These are phyloP conservation scores for Starmerella gropengiesseri DNA, from an alignment of 805 yeast species.

Conservation along the genomic window DNA sequence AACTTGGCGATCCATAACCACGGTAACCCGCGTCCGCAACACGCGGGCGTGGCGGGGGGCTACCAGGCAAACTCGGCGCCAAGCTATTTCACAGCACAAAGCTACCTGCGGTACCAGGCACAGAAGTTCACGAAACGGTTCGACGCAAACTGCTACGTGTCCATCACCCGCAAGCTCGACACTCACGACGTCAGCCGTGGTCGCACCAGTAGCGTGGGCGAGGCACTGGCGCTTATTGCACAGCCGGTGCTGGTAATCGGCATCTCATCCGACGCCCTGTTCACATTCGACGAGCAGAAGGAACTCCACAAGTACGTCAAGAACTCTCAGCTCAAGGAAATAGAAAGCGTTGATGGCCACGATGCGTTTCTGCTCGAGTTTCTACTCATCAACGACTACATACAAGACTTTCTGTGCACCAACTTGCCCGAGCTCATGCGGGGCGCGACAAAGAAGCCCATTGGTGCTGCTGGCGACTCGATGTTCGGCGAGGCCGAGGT, in stretches of 20 bases:
- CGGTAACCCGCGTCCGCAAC: slow-evolving; percentile 38
- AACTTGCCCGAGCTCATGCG: slow-evolving; percentile 51
- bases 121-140: slow-evolving; percentile 78
- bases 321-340: slow-evolving; percentile 52
- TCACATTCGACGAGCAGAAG: slow-evolving; percentile 86
- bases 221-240: slow-evolving; percentile 46
- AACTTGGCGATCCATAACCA: slow-evolving; percentile 83
- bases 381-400: slow-evolving; percentile 60
- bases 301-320: slow-evolving; percentile 67
- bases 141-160: slow-evolving; percentile 93
- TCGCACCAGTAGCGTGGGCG: slow-evolving; percentile 39
- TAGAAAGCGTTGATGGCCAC: slow-evolving; percentile 91
- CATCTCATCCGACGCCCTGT: slow-evolving; percentile 81
- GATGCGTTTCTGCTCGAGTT: slow-evolving; percentile 93
- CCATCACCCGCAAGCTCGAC: slow-evolving; percentile 85
- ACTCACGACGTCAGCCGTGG: slow-evolving; percentile 90
- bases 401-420: slow-evolving; percentile 52
- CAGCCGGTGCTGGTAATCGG: slow-evolving; percentile 84
- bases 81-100: slow-evolving; percentile 84
- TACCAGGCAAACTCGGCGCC: slow-evolving; percentile 30
- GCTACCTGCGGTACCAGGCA: slow-evolving; percentile 89
- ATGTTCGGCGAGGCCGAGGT: slow-evolving; percentile 91
- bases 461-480: slow-evolving; percentile 33
- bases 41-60: slow-evolving; percentile 18
- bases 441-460: slow-evolving; percentile 38